These are phyloP conservation scores for Fusarium sp. DNA, from an alignment of 2,329 filamentous ascomycete species.

Conservation along the genomic window DNA sequence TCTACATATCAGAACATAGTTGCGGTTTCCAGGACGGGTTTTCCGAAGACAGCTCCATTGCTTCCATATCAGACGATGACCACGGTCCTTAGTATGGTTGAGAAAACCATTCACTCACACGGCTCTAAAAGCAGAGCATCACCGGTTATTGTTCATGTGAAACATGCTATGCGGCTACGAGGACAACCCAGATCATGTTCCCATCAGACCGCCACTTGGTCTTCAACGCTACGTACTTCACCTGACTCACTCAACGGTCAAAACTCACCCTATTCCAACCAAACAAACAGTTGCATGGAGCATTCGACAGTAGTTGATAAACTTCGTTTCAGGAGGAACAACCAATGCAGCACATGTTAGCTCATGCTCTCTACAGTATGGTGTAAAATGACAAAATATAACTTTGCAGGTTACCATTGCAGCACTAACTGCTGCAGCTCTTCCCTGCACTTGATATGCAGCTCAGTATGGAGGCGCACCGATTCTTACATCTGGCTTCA, in stretches of 20 bases:
- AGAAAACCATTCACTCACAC: neutral
- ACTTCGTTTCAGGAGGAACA: neutral
- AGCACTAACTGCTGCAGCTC: slow-evolving; percentile 4
- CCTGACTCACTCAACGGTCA: neutral
- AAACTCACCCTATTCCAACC: neutral
- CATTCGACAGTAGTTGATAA: neutral
- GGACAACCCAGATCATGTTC: neutral
- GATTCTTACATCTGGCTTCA: slow-evolving; percentile 2
- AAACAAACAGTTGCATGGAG: neutral
- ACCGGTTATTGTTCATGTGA: slow-evolving; percentile 15
- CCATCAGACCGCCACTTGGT: slow-evolving; percentile 34
- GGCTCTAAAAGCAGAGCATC: slow-evolving; percentile 12
- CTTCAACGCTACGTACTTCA: neutral
- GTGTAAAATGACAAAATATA: neutral
- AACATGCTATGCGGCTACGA: slow-evolving; percentile 5
- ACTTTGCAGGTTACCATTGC: neutral
- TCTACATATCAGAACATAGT: neutral
- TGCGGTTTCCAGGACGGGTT: neutral
- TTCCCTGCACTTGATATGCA: slow-evolving; percentile 5
- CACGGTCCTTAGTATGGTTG: neutral
- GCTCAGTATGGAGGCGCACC: slow-evolving; percentile 4
- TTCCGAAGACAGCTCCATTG: slow-evolving; percentile 8
- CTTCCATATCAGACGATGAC: slow-evolving; percentile 10
- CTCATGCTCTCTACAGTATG: neutral
- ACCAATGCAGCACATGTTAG: neutral